Evolutionary conservation across 345 rosid genomes (phyloP).

Genomic region (Euphorbia lathyris): DNA sequence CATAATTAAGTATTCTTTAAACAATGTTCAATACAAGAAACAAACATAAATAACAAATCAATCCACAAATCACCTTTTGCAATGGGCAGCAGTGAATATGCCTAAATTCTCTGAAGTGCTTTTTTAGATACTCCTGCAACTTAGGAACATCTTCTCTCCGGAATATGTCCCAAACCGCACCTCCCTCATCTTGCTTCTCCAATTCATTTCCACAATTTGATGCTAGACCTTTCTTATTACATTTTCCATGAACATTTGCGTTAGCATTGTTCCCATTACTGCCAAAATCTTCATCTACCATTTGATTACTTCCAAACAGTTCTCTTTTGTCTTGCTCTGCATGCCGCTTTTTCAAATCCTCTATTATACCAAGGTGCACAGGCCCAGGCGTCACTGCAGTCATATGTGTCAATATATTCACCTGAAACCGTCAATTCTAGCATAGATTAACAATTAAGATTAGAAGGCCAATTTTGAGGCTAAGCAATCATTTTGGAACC

Average conservation of each 20-base stretch:
- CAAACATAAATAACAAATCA: not conserved
- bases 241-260: constrained; percentile 10
- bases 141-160: constrained; percentile 67
- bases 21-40: not conserved
- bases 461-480: not conserved
- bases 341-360: constrained; percentile 41
- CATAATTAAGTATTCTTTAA: not conserved
- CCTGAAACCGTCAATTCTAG: constrained; percentile 37
- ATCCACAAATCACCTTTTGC: constrained; percentile 36
- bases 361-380: constrained; percentile 15
- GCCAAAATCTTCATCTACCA: constrained; percentile 12
- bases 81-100: constrained; percentile 55
- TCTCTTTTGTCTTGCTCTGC: constrained; percentile 52
- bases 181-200: constrained; percentile 33
- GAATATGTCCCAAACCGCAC: constrained; percentile 78
- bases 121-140: constrained; percentile 54
- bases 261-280: constrained; percentile 2
- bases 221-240: constrained; percentile 8
- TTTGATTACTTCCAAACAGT: constrained; percentile 30
- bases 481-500: not conserved
- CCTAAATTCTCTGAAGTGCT: constrained; percentile 73
- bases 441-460: not conserved
- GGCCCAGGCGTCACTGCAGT: constrained; percentile 34
- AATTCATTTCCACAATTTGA: constrained; percentile 3
- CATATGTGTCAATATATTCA: constrained; percentile 61